phyloP scores from a whole-genome alignment of 257 asterid species.

The Solanum bulbocastanum region DNA sequence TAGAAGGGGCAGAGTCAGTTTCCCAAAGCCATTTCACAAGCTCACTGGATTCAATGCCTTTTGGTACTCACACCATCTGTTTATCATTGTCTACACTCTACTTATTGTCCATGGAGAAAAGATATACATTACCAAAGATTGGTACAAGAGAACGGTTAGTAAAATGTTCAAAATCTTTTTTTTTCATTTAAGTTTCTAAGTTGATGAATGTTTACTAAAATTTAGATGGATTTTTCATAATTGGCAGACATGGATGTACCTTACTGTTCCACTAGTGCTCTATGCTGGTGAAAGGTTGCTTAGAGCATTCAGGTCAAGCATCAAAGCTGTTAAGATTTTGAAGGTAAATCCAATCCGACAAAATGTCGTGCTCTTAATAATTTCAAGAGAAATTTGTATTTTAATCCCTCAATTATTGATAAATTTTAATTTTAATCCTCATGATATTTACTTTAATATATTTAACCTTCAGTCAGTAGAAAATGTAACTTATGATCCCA shows the following conservation, averaged over 20 bases:
- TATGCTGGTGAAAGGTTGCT: constrained; percentile 62
- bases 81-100: constrained; percentile 53
- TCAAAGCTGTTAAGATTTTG: constrained; percentile 58
- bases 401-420: neutral
- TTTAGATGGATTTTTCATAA: neutral
- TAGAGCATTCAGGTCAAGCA: constrained; percentile 66
- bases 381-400: neutral
- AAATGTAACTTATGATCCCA: neutral
- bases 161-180: neutral
- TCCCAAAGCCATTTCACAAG: constrained; percentile 54
- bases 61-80: constrained; percentile 87
- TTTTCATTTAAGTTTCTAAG: neutral
- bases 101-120: constrained; percentile 71
- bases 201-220: neutral
- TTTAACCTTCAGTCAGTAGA: neutral
- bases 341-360: constrained; percentile 30
- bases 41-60: constrained; percentile 87
- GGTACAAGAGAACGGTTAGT: constrained; percentile 64
- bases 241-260: constrained; percentile 81
- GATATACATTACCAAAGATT: constrained; percentile 48
- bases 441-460: neutral
- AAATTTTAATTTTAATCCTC: neutral
- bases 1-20: constrained; percentile 37
- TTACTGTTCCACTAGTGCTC: constrained; percentile 47
- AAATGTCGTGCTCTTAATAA: neutral